Evolutionary conservation across 495 filamentous ascomycete species (phyloP), one percentile per base, ranked within the genome.

Genomic region (Xylaria curta): DNA sequence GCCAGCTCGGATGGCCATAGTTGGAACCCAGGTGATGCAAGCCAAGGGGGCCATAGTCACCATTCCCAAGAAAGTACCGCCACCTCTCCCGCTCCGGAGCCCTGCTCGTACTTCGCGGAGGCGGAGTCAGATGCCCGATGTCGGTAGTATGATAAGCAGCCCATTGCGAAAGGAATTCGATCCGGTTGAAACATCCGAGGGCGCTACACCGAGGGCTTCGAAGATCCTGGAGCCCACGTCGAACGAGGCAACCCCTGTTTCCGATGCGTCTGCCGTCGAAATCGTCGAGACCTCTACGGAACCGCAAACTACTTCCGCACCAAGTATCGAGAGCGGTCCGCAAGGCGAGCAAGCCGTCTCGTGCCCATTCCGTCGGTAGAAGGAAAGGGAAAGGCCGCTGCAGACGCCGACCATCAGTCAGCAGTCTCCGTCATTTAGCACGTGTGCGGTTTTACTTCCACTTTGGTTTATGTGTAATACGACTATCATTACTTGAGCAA

Each of bases 11-110:
- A 77, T 83, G 67, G 77, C 87, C 2, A 86, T 93, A 53, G 87
- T 87, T 21, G 85, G 82, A 13, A 75, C 82, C 3, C 83, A 81
- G 33, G 77, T 82, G 40, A 77, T 84, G 59, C 82, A 85, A 40
- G 85, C 82, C 36, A 81, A 88, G 58, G 91, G 90, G 21, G 86
- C 88, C 31, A 77, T 93, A 19, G 90, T 95, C 33, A 91, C 87
- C 26, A 94, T 95, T 76, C 88, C 91, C 1, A 93, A 93, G 81
- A 83, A 91, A 38, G 80, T 89, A 3, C 85, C 90, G 8, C 92
- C 92, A 15, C 82, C 90, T 3, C 84, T 93, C 24, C 91, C 91
- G 4, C 83, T 86, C 4, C 83, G 89, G 40, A 91, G 87, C 70
- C 90, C 91, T 13, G 85, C 84, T 8, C 80, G 85, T 59, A 63